Percentiles rank a stretch among this genome's conserved stretches.
These are phyloP conservation scores for Royoungia palumana DNA, from an alignment of 768 basidiomycete genomes.

Conservation along the genomic window DNA sequence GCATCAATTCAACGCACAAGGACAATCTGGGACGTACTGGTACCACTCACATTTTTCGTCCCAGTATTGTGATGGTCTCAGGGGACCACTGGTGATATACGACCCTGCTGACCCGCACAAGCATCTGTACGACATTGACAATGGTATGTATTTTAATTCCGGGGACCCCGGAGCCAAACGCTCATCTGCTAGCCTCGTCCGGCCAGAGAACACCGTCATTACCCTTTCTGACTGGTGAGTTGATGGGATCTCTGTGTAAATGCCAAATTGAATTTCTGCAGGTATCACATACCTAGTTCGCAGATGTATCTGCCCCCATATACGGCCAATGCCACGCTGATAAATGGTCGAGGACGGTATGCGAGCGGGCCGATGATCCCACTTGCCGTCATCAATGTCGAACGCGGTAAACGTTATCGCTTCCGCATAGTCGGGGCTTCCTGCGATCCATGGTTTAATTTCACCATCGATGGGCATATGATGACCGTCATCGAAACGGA, in stretches of 20 bases:
- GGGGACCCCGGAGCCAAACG: not conserved
- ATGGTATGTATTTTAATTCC: slow-evolving; percentile 29
- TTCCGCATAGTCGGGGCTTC: slow-evolving; percentile 36
- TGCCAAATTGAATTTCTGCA: slow-evolving; percentile 1
- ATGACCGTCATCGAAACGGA: slow-evolving; percentile 42
- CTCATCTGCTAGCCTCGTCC: not conserved
- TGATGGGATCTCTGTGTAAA: slow-evolving; percentile 27
- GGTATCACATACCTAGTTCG: slow-evolving; percentile 16
- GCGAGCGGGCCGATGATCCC: slow-evolving; percentile 22
- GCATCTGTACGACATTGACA: slow-evolving; percentile 41
- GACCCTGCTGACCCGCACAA: slow-evolving; percentile 40
- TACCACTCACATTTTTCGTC: slow-evolving; percentile 39
- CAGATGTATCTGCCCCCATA: slow-evolving; percentile 7
- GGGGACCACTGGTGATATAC: slow-evolving; percentile 37
- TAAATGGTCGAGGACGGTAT: slow-evolving; percentile 39
- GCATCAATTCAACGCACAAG: slow-evolving; percentile 17
- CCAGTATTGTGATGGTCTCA: slow-evolving; percentile 35
- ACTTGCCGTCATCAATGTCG: slow-evolving; percentile 34
- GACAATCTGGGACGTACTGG: slow-evolving; percentile 31
- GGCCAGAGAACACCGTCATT: slow-evolving; percentile 41
- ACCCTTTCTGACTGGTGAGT: slow-evolving; percentile 34
- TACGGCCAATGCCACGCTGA: slow-evolving; percentile 30
- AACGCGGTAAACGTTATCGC: slow-evolving; percentile 35
- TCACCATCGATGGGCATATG: slow-evolving; percentile 26
- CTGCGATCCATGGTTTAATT: slow-evolving; percentile 30